Evolutionary conservation across 768 basidiomycete genomes (phyloP).

Genomic region (Leccinum boreale): DNA sequence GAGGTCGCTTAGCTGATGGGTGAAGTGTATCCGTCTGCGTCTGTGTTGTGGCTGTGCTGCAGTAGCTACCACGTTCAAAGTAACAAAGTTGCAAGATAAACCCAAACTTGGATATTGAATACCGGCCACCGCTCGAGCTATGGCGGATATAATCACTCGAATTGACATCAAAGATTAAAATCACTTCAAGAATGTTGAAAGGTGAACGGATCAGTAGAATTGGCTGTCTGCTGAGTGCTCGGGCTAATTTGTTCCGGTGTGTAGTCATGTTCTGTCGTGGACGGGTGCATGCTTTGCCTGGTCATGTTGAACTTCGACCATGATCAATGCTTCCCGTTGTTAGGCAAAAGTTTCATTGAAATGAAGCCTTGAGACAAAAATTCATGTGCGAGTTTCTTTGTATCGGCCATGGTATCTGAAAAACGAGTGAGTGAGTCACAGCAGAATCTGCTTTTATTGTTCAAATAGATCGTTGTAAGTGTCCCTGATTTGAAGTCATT

Average conservation of each 20-base stretch:
- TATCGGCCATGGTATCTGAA: slow-evolving; percentile 99
- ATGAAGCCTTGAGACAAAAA: slow-evolving; percentile 92
- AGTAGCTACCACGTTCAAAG: not conserved
- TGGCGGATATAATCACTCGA: too few species aligned
- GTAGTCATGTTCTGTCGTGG: slow-evolving; percentile 92
- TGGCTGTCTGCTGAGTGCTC: slow-evolving; percentile 4
- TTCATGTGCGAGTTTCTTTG: slow-evolving; percentile 93
- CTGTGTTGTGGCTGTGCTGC: slow-evolving; percentile 14
- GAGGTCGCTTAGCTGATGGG: too few species aligned
- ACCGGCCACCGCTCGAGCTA: not conserved
- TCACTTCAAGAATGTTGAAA: slow-evolving; percentile 97
- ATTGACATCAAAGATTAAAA: slow-evolving; percentile 39
- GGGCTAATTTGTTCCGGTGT: slow-evolving; percentile 6
- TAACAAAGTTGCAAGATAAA: too few species aligned
- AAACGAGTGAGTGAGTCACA: slow-evolving; percentile 72
- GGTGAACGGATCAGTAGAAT: slow-evolving; percentile 36
- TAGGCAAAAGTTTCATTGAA: slow-evolving; percentile 98
- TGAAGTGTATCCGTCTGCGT: too few species aligned
- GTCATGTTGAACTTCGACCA: not conserved
- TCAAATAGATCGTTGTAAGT: slow-evolving; percentile 41
- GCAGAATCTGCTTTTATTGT: not conserved
- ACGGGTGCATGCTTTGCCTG: slow-evolving; percentile 62
- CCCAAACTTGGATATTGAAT: too few species aligned
- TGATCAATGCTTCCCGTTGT: not conserved
- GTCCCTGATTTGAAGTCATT: slow-evolving; percentile 93